A percentile compares a stretch with the other conserved stretches of the same genome.
phyloP scores from a whole-genome alignment of 495 filamentous ascomycete species.

The Xylaria flabelliformis region DNA sequence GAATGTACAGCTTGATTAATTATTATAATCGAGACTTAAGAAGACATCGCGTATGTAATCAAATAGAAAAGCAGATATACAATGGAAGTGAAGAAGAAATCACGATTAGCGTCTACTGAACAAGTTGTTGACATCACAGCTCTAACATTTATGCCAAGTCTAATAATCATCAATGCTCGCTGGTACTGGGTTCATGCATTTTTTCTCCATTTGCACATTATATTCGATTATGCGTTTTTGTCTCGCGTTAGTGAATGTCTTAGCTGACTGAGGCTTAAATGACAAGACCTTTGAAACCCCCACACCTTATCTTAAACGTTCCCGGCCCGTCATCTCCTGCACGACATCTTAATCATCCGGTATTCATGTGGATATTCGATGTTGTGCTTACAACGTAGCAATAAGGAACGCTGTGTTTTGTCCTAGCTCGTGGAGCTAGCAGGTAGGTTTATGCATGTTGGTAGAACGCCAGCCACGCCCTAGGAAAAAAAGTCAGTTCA shows the following conservation, averaged over 20 bases:
- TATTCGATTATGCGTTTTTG: background rate
- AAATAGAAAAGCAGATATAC: background rate
- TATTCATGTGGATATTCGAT: background rate
- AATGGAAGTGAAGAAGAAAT: background rate
- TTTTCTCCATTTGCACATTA: background rate
- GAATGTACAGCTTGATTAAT: background rate
- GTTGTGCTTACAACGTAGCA: background rate
- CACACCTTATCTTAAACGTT: too few species aligned
- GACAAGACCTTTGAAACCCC: background rate
- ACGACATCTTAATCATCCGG: background rate
- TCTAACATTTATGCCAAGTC: background rate
- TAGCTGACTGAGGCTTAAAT: background rate
- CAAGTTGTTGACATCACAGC: constrained; percentile 12
- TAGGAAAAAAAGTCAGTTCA: background rate
- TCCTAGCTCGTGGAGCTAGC: background rate
- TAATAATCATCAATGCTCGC: background rate
- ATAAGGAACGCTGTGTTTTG: background rate
- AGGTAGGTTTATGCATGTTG: constrained; percentile 9
- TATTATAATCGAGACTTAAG: background rate
- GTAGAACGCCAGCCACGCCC: background rate
- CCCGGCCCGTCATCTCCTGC: background rate
- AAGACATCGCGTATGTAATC: background rate
- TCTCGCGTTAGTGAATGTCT: background rate
- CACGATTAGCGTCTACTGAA: background rate
- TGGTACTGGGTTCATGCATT: background rate